Evolutionary conservation across 805 yeast genomes (phyloP).

Genomic region (Pichia pseudocactophila): DNA sequence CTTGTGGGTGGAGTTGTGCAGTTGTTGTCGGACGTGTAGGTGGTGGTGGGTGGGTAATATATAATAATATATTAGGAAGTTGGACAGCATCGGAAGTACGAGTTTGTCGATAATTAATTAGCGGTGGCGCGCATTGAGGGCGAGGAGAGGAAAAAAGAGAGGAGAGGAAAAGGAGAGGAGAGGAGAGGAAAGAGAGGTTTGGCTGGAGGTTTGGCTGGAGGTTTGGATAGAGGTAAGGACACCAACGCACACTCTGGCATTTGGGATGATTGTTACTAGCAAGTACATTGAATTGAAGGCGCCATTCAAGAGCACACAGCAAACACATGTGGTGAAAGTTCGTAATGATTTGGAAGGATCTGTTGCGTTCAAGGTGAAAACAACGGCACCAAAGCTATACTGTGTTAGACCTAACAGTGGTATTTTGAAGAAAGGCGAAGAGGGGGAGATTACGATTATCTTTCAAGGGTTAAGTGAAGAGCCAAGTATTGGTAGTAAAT

Average conservation of each 20-base stretch:
- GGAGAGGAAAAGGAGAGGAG: no score
- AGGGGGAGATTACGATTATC: constrained; percentile 68
- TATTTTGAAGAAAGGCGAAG: constrained; percentile 62
- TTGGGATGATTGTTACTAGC: neutral
- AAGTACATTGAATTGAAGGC: constrained; percentile 29
- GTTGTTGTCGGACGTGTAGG: no score
- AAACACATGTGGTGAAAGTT: constrained; percentile 52
- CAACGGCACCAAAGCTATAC: constrained; percentile 92
- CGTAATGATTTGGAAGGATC: constrained; percentile 46
- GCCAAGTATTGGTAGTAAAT: constrained; percentile 62
- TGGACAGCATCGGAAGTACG: no score
- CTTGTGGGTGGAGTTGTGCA: no score
- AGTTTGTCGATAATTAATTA: no score
- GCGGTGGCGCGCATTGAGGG: no score
- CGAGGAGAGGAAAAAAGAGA: no score
- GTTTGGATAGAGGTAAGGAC: no score
- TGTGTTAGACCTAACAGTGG: constrained; percentile 96
- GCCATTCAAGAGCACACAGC: constrained; percentile 57
- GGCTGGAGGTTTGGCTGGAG: no score
- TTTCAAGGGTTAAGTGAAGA: constrained; percentile 76
- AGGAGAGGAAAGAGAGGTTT: no score
- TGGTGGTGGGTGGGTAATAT: no score
- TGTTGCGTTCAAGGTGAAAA: constrained; percentile 89
- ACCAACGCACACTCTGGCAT: neutral
- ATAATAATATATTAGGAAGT: no score